These are phyloP conservation scores for Aspergillus pseudoglaucus DNA, from an alignment of 2,329 filamentous ascomycete species.

Conservation along the genomic window DNA sequence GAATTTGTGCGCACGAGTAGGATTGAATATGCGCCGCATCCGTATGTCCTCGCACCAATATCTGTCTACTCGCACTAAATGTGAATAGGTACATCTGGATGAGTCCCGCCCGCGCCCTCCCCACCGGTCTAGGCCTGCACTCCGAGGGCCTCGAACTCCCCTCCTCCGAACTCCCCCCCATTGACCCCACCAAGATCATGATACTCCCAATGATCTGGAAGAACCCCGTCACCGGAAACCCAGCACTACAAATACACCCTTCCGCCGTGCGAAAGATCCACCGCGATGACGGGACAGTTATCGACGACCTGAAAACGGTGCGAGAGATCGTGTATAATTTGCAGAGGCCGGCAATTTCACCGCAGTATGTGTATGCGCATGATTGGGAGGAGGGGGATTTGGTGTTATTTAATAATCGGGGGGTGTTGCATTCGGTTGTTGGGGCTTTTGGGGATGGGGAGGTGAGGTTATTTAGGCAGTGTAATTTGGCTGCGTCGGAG, in stretches of 20 bases:
- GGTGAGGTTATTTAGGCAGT: slow-evolving; percentile 69
- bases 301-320: slow-evolving; percentile 62
- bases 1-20: slow-evolving; percentile 60
- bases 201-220: slow-evolving; percentile 70
- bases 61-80: neutral
- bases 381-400: slow-evolving; percentile 73
- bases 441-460: slow-evolving; percentile 68
- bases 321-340: slow-evolving; percentile 64
- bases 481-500: slow-evolving; percentile 58
- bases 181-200: slow-evolving; percentile 63
- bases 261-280: slow-evolving; percentile 65
- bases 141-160: slow-evolving; percentile 60
- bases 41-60: slow-evolving; percentile 36
- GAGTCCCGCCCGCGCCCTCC: slow-evolving; percentile 58
- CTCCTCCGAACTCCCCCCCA: slow-evolving; percentile 53
- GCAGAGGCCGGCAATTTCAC: slow-evolving; percentile 66
- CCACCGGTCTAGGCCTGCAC: slow-evolving; percentile 65
- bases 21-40: slow-evolving; percentile 71
- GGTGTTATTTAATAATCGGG: slow-evolving; percentile 73
- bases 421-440: slow-evolving; percentile 67
- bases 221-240: slow-evolving; percentile 62
- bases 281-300: slow-evolving; percentile 56
- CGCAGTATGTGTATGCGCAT: slow-evolving; percentile 62
- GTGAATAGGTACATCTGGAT: slow-evolving; percentile 63
- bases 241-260: slow-evolving; percentile 69